Evolutionary conservation across 345 rosid genomes (phyloP).

Genomic region (Conringia planisiliqua): DNA sequence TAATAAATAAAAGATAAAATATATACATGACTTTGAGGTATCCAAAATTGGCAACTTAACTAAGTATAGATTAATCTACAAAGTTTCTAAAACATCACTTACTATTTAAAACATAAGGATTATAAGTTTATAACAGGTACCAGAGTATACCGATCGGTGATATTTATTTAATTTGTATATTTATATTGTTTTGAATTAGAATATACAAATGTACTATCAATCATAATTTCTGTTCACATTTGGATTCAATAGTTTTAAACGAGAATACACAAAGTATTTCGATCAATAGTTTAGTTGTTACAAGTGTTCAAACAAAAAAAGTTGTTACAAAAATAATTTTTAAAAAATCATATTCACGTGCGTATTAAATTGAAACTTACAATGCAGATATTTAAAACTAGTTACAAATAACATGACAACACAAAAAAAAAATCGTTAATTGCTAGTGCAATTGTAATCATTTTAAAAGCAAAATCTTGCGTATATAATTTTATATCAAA

Average conservation of each 20-base stretch:
- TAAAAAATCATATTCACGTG: background rate
- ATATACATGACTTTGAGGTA: too few relatives aligned
- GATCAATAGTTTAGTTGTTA: background rate
- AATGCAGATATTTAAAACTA: background rate
- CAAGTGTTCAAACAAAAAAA: too few relatives aligned
- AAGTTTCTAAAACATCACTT: too few relatives aligned
- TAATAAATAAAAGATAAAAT: too few relatives aligned
- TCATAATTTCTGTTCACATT: background rate
- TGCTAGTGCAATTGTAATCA: background rate
- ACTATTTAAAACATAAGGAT: too few relatives aligned
- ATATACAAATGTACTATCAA: background rate
- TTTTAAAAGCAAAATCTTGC: background rate
- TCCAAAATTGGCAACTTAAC: too few relatives aligned
- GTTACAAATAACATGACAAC: background rate
- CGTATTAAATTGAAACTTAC: background rate
- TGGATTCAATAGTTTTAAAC: background rate
- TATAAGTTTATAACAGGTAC: too few relatives aligned
- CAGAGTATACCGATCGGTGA: background rate
- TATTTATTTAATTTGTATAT: background rate
- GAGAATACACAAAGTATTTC: background rate
- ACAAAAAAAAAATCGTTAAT: background rate
- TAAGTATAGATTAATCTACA: too few relatives aligned
- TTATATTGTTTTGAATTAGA: background rate
- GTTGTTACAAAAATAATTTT: background rate
- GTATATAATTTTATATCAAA: background rate